Conservation (phyloP, 345 rosid species). For the Populus davidiana region DNA sequence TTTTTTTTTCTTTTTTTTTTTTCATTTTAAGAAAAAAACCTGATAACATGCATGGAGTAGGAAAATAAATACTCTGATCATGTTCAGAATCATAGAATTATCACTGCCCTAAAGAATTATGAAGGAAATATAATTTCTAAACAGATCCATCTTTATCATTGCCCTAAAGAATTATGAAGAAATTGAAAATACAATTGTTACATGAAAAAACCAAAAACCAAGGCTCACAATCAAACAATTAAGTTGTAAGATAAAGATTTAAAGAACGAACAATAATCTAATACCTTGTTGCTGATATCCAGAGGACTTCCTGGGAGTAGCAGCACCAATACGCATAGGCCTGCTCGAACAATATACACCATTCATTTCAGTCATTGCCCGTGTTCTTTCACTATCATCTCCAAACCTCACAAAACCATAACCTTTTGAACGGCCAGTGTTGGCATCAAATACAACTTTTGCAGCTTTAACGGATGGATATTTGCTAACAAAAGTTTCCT, state of each 20-base stretch:
- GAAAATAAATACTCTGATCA: neutral
- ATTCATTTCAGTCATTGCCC: constrained; percentile 94
- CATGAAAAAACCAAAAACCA: neutral
- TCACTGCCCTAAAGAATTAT: neutral
- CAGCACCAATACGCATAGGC: constrained; percentile 95
- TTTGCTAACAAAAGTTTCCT: constrained; percentile 63
- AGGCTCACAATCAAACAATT: neutral
- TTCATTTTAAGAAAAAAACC: neutral
- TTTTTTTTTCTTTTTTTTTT: too few species aligned
- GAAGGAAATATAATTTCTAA: neutral
- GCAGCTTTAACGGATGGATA: constrained; percentile 90
- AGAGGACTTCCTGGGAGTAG: constrained; percentile 86
- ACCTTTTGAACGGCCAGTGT: constrained; percentile 94
- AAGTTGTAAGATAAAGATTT: constrained; percentile 4
- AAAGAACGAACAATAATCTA: constrained; percentile 11
- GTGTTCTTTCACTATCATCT: constrained; percentile 71
- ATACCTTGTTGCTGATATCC: constrained; percentile 79
- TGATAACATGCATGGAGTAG: neutral
- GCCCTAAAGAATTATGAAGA: neutral
- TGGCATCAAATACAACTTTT: constrained; percentile 84
- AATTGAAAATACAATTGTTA: neutral
- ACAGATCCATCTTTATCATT: neutral
- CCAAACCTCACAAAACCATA: constrained; percentile 99
- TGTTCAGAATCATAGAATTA: neutral
- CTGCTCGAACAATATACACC: constrained; percentile 86